A percentile compares a stretch with the other conserved stretches of the same genome.
These are phyloP conservation scores for Dittrichia graveolens DNA, from an alignment of 129 eudicot species.

Conservation along the genomic window DNA sequence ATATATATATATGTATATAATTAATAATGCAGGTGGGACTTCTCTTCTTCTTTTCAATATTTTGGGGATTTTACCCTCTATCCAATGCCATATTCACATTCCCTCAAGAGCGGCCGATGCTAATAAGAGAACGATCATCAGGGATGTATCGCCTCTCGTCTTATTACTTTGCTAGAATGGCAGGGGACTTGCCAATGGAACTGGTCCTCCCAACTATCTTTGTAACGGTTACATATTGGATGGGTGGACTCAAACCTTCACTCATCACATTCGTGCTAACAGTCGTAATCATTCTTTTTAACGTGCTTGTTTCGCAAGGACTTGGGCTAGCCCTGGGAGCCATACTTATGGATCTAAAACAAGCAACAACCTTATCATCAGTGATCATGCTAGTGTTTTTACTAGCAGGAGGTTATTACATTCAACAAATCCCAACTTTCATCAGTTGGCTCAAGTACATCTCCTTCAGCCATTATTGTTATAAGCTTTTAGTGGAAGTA, in stretches of 20 bases:
- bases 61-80: conserved; percentile 95
- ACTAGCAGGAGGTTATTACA: conserved; percentile 87
- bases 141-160: conserved; percentile 93
- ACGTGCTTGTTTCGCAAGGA: conserved; percentile 94
- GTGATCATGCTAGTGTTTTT: conserved; percentile 86
- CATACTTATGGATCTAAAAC: conserved; percentile 80
- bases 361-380: conserved; percentile 81
- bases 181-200: conserved; percentile 91
- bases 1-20: too few relatives aligned
- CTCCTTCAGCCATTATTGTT: conserved; percentile 85
- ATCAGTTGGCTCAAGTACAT: conserved; percentile 81
- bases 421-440: conserved; percentile 73
- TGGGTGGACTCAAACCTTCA: conserved; percentile 91
- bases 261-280: conserved; percentile 61
- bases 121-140: conserved; percentile 73
- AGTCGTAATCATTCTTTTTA: conserved; percentile 65
- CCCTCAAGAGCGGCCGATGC: conserved; percentile 90
- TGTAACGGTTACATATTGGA: conserved; percentile 72
- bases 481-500: conserved; percentile 73
- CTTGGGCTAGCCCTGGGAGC: conserved; percentile 96
- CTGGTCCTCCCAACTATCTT: conserved; percentile 83
- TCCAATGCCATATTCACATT: conserved; percentile 79
- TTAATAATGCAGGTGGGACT: conserved; percentile 87
- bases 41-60: conserved; percentile 91
- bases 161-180: conserved; percentile 78